Evolutionary conservation across 2,329 filamentous ascomycete genomes (phyloP), one percentile per base, ranked within the genome.

Genomic region (Verticillium zaregamsianum): DNA sequence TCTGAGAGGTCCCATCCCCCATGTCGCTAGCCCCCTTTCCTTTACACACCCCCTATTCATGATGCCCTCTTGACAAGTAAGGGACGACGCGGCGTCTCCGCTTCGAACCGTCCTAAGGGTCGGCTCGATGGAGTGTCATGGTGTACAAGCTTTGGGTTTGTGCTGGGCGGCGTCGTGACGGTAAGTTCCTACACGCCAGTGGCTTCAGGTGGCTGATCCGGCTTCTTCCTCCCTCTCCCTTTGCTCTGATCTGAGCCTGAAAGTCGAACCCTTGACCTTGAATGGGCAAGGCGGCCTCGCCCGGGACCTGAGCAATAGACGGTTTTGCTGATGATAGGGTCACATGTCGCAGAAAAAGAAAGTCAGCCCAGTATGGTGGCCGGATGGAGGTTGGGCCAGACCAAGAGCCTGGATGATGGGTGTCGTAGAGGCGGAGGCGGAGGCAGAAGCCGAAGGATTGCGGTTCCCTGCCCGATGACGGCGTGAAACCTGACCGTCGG

Each of bases 1-100:
- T 23, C 5, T 49, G 68, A 14, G 68, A 72, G 59, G 23, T 65
- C 32, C 80, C 86, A 57, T 77, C 90, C 25, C 23, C 62, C 55
- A 55, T 64, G 55, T 62, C 62, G 3, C 20, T 64, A 9, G 59
- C 60, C 57, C 55, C 63, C 15, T 37, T 63, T 17, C 59, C 60
- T 14, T 32, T 61, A 20, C 59, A 64, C 56, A 45, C 59, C 59
- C n/a, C 7, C 20, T n/a, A 45, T n/a, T n/a, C 40, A 49, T 20
- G 8, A 25, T 12, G 3, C 40, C 40, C 40, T 49, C 20, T 11
- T 25, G 20, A n/a, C 23, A 49, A 7, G 40, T 49, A 49, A 49
- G 40, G n/a, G 40, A 49, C 3, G 9, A 49, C 9, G 20, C 40
- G 40, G 40, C 40, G 40, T 49, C 40, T 23, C 40, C 40, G 40